phyloP scores from a whole-genome alignment of 352 stramenopile genomes.

The Globisporangium lucens region DNA sequence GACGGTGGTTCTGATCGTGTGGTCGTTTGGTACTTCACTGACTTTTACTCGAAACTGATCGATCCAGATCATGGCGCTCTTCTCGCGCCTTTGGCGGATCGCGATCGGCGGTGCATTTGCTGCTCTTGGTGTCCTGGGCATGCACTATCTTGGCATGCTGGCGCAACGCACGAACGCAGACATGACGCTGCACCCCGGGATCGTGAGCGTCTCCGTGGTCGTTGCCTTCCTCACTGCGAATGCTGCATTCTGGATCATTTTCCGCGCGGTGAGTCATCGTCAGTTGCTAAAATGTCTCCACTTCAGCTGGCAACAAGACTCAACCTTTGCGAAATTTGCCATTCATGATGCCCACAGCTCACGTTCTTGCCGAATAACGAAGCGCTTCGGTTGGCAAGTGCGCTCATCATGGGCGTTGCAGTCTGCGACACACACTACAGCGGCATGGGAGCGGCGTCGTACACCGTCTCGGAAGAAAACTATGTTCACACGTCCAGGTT shows the following conservation, averaged over 20 bases:
- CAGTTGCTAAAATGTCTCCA: no score
- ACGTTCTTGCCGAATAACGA: slow-evolving; percentile 56
- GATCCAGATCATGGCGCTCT: slow-evolving; percentile 39
- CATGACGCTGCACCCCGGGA: slow-evolving; percentile 35
- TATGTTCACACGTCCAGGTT: slow-evolving; percentile 20
- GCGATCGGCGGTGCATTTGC: slow-evolving; percentile 41
- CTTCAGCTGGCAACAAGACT: neutral
- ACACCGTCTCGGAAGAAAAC: slow-evolving; percentile 28
- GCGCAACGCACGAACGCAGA: slow-evolving; percentile 39
- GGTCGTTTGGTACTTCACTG: no score
- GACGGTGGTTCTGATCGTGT: neutral
- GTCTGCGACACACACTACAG: slow-evolving; percentile 63
- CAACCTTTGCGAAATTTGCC: neutral
- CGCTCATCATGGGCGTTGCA: slow-evolving; percentile 57
- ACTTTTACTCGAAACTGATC: neutral
- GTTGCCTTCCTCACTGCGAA: slow-evolving; percentile 57
- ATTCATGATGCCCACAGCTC: slow-evolving; percentile 21
- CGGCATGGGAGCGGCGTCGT: slow-evolving; percentile 44
- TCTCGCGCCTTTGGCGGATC: slow-evolving; percentile 49
- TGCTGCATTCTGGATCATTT: slow-evolving; percentile 68
- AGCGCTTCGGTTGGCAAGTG: slow-evolving; percentile 39
- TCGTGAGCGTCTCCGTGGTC: slow-evolving; percentile 39
- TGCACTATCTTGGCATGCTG: slow-evolving; percentile 73
- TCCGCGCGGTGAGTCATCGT: slow-evolving; percentile 35
- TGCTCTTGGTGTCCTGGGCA: slow-evolving; percentile 58